Evolutionary conservation across 73 alveolate species (phyloP), one percentile per base, ranked within the genome.

Genomic region (Paramecium caudatum): DNA sequence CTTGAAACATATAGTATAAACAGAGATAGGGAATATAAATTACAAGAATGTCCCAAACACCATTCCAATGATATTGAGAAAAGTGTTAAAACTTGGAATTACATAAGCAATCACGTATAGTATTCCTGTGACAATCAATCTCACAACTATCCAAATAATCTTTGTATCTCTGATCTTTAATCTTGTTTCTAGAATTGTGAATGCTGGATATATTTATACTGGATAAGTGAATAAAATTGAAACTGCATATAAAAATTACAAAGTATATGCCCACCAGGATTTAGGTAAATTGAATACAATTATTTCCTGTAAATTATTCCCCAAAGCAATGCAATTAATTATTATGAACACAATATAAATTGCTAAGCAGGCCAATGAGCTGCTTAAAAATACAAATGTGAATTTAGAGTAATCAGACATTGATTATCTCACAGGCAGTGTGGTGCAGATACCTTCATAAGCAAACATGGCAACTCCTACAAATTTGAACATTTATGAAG

Each of bases 371-470:
- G 69, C 32, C 8, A 74, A 17, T 16, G 65, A 39, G 15, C 69
- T 23, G n/a, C 39, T 37, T 7, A 41, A 74, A 45, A 74, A 74
- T 45, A 74, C 88, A 43, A 19, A 27, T 10, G 43, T 45, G 21
- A 74, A 74, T 6, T 41, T 23, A 5, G 19, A 41, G 30, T 37
- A 13, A 45, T 74, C 65, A 5, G 6, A 21, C 88, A 74, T 74
- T 12, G 88, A 74, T 13, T 74, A 37, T 43, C 88, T 74, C 32
- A 74, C 68, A 45, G 88, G 88, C 8, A 74, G 47, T 43, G 65
- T 37, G 6, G 88, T 74, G 32, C 88, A 74, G 16, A 74, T 74
- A 4, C 88, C 88, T 74, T 74, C 88, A 45, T 74, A 74, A 1
- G 88, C 39, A 74, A 74, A 43, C 62, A 74, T 74, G 9, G 69